Base-by-base conservation (phyloP, 2,329 filamentous ascomycete species). In the Ophiognomonia clavigignenti-juglandacearum region DNA sequence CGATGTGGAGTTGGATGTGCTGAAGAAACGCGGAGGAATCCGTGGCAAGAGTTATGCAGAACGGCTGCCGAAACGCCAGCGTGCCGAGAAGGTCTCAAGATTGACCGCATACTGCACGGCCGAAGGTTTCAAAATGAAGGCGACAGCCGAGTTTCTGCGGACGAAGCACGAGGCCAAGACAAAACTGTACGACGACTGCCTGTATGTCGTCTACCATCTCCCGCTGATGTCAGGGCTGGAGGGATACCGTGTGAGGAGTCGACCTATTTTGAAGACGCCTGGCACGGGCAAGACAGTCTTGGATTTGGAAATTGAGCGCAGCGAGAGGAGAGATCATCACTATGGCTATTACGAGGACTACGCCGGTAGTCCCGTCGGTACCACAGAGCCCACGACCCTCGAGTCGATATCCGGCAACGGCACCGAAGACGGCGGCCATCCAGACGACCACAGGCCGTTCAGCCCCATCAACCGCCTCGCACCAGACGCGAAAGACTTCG, bases 81-180 rank as follows among this genome's bases (percentile, higher is more conserved):
- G 93, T 47, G 85, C 88, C 11, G 88, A 96, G 57, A 93, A 93
- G 67, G 72, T 98, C 50, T 85, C 92, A 26, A 79, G 93, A 51
- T 80, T 97, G 45, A 98, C 93, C 48, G 93, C 93, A 10, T 98
- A 97, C 66, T 97, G 92, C 65, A 97, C 90, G 0, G 92, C 93
- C 1, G 88, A 96, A 65, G 88, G 86, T 7, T 97, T 91, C 70
- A 95, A 92, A 69, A 82, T 95, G 69, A 85, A 86, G 57, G 80
- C 84, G 22, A 89, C 90, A n/a, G 89, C 91, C 13, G 82, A 88
- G 27, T 98, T 98, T 62, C 74, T 96, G 52, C 85, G 87, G 57
- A 87, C 88, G 54, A 85, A 85, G 59, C 93, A 98, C 68, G 84
- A 86, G 26, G 92, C 91, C 1, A 86, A 90, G 67, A 95, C 92